Base-by-base conservation (phyloP, 1,284 basidiomycete genomes). In the Trametes versicolor region DNA sequence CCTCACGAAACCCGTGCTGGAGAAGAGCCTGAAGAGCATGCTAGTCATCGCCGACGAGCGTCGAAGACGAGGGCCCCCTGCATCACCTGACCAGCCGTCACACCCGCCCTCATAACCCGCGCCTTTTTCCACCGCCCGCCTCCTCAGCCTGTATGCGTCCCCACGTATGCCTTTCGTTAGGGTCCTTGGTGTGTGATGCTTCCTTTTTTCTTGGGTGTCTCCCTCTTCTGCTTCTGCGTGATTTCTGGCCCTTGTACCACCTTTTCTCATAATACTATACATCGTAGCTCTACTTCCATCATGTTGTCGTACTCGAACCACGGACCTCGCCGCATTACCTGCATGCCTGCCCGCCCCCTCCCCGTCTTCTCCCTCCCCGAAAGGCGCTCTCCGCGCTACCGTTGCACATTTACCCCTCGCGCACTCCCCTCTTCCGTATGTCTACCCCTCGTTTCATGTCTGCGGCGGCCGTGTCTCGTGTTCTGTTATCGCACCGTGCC, bases 1-100 rank as follows among this genome's bases (percentile, higher is more conserved):
- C 2, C 67, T 80, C 27, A 80, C 77, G 60, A 81, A 80, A 67
- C 78, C 78, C 0, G 79, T 80, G 12, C 70, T 76, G 25, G 78
- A 80, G 70, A 77, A 78, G 69, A 77, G 75, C 50, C 60, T 80
- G 60, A 77, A 73, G 68, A 70, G 56, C 54, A 77, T 79, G 76
- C 76, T 80, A 34, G 67, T 32, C 9, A 70, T 78, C 45, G 78
- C 78, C 2, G 75, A 75, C 43, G 76, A 79, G 49, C 76, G 77
- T 57, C 72, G 73, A 54, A 77, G 62, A 70, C 68, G 69, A 58
- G 62, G 50, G 41, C 54, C 45, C 21, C 37, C 48, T 43, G 23
- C 23, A 9, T 23, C 55, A 13, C 32, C 63, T 7, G 66, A 70
- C 19, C 64, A 58, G 37, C 58, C 45, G 45, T 47, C 57, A 39